phyloP scores from a whole-genome alignment of 1,284 basidiomycete species.

The Austroboletus rostrupii region DNA sequence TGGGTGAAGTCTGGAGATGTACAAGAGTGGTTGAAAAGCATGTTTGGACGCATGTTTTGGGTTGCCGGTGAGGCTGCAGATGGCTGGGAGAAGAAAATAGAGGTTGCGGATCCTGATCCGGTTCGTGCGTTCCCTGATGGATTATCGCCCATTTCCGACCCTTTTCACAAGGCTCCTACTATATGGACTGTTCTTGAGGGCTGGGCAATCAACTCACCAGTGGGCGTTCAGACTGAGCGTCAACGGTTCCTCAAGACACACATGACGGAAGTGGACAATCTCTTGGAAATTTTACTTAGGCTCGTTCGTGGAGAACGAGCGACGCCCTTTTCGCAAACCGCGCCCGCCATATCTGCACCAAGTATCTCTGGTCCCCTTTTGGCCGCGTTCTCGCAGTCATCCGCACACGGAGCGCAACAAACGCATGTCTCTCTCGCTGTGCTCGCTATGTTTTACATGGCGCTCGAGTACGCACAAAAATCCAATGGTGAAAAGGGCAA shows the following conservation, averaged over 20 bases:
- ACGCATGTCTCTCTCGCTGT: conserved; percentile 91
- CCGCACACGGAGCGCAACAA: conserved; percentile 81
- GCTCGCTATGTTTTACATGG: conserved; percentile 83
- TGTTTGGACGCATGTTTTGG: conserved; percentile 82
- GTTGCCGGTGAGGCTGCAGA: conserved; percentile 65
- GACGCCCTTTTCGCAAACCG: conserved; percentile 59
- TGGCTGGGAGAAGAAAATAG: conserved; percentile 91
- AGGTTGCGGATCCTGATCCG: conserved; percentile 91
- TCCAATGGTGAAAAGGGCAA: conserved; percentile 65
- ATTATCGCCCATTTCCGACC: conserved; percentile 11
- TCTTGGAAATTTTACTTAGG: conserved; percentile 86
- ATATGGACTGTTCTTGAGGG: conserved; percentile 84
- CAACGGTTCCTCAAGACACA: conserved; percentile 85
- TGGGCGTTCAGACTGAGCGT: conserved; percentile 72
- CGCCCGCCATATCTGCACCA: conserved; percentile 55
- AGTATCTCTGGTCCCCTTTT: conserved; percentile 61
- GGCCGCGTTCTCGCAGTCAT: conserved; percentile 66
- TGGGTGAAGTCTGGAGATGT: conserved; percentile 95
- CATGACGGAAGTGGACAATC: conserved; percentile 79
- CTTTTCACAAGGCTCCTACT: conserved; percentile 70
- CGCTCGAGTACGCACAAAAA: conserved; percentile 75
- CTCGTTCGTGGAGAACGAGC: conserved; percentile 86
- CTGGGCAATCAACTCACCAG: conserved; percentile 80
- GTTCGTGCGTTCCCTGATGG: conserved; percentile 47
- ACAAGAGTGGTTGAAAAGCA: conserved; percentile 87